Evolutionary conservation across 2,329 filamentous ascomycete genomes (phyloP), one percentile per base, ranked within the genome.

Genomic region (Trichophyton schoenleinii): DNA sequence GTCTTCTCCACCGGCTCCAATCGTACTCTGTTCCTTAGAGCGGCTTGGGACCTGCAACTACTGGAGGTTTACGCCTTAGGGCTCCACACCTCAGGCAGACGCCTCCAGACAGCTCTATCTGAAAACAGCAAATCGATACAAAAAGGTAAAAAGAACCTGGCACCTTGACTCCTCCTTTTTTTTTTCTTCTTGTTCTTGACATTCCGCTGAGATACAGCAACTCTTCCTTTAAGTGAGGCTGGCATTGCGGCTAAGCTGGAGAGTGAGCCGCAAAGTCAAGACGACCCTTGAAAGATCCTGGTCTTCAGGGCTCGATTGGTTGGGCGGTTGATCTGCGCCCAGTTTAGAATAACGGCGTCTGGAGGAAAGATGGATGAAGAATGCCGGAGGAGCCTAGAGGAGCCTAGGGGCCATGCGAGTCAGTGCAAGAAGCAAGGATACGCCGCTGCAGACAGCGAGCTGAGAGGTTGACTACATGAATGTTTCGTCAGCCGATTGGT

Each of bases 91-190:
- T 36, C 28, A 55, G 49, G 31, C 49, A 55, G n/a, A 55, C 49
- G 49, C 49, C 49, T 20, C 49, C 28, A 55, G 49, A 55, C n/a
- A 55, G 25, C 49, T 55, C n/a, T 55, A 55, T 55, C 49, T 55
- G 49, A 34, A 55, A 55, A 20, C 28, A 55, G 49, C 20, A 55
- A 55, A 55, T 55, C 28, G n/a, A 55, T 55, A 15, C 9, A 53
- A 55, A 55, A 55, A 20, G 49, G 49, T 20, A 55, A 55, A 55
- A 34, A 36, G 28, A 28, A 18, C 41, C 41, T 44, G 41, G n/a
- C 28, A 3, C 11, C 34, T 13, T 38, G 34, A 13, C 1, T 38
- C 8, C 34, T 36, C 11, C 9, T 36, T 13, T 13, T 36, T 36
- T 36, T 28, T 18, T 22, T 49, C 31, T 13, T 5, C 20, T 48